A percentile compares a stretch with the other conserved stretches of the same genome.
Evolutionary conservation across 2,329 filamentous ascomycete genomes (phyloP).

Genomic region (Penicillium sumatraense): DNA sequence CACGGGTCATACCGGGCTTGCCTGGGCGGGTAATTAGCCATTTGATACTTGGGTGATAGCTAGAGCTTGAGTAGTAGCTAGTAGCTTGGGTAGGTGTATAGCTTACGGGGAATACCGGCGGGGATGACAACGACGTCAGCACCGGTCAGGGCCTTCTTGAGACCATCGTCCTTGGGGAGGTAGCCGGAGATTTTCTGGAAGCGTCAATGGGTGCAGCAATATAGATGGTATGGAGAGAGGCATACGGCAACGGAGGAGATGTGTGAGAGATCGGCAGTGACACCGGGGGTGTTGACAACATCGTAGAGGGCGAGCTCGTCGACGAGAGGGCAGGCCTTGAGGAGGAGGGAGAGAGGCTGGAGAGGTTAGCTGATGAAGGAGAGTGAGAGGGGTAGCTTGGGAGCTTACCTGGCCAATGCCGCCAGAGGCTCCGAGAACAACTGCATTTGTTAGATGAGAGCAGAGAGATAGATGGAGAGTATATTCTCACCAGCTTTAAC

Average conservation of each 20-base stretch:
- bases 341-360: conserved; percentile 91
- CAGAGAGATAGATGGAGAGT: background rate
- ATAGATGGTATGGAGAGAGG: conserved; percentile 30
- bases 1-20: conserved; percentile 99
- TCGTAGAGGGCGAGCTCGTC: conserved; percentile 96
- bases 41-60: too few relatives aligned
- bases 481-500: conserved; percentile 51
- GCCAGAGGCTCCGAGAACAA: conserved; percentile 93
- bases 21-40: conserved; percentile 60
- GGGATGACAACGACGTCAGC: conserved; percentile 97
- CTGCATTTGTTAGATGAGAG: conserved; percentile 36
- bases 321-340: conserved; percentile 87
- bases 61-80: too few relatives aligned
- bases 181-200: conserved; percentile 82
- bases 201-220: background rate
- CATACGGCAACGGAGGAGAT: conserved; percentile 87
- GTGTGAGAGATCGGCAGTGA: conserved; percentile 94
- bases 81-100: too few relatives aligned
- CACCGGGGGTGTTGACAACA: conserved; percentile 98
- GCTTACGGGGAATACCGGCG: conserved; percentile 92
- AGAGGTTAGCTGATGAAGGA: conserved; percentile 1
- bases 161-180: conserved; percentile 82
- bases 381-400: conserved; percentile 6
- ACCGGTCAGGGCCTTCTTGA: conserved; percentile 86
- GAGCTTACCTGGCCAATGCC: conserved; percentile 91